Evolutionary conservation across 2,329 filamentous ascomycete genomes (phyloP).

Genomic region (Botrytis porri): DNA sequence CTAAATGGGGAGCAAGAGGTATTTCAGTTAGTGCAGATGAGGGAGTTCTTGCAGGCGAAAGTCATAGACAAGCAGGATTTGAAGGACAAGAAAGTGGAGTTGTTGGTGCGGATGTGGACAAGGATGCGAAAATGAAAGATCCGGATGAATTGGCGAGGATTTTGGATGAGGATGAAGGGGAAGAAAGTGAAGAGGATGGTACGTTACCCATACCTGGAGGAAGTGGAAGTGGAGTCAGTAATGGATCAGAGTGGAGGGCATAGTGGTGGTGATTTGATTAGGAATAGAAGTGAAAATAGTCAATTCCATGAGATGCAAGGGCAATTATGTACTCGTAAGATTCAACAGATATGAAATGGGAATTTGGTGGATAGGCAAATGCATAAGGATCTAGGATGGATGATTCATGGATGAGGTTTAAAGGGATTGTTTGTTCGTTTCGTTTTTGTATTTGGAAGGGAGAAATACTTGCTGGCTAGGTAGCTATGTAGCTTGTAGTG

Average conservation of each 20-base stretch:
- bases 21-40: conserved; percentile 67
- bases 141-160: conserved; percentile 62
- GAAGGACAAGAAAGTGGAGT: conserved; percentile 44
- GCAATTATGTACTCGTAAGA: not conserved
- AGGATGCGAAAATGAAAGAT: conserved; percentile 64
- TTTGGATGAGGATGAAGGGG: conserved; percentile 56
- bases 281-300: not conserved
- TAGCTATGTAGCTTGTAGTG: not conserved
- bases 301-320: not conserved
- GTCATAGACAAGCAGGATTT: conserved; percentile 42
- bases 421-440: not conserved
- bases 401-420: not conserved
- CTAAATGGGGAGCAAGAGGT: conserved; percentile 58
- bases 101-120: conserved; percentile 49
- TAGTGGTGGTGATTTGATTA: not conserved
- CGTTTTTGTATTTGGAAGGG: not conserved
- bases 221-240: not conserved
- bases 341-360: conserved; percentile 2
- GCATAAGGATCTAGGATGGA: not conserved
- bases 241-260: conserved; percentile 18
- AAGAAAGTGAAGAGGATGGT: conserved; percentile 33
- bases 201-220: not conserved
- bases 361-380: not conserved
- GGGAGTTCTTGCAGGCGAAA: conserved; percentile 51
- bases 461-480: not conserved